Conservation (phyloP, 768 basidiomycete genomes). For the Rhizopogon vinicolor region DNA sequence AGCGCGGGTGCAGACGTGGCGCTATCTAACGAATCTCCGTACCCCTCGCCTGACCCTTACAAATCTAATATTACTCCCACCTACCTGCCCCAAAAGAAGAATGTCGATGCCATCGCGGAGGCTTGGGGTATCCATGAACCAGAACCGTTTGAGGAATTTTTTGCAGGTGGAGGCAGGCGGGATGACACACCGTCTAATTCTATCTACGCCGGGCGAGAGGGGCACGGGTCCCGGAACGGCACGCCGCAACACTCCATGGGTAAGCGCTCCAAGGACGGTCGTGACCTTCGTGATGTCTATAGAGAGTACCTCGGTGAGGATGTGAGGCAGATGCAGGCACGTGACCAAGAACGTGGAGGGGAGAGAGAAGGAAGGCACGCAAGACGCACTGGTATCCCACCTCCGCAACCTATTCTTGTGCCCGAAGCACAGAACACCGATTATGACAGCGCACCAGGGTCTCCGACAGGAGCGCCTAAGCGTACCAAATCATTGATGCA, state of each 20-base stretch:
- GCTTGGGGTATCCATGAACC: conserved; percentile 94
- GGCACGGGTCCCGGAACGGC: conserved; percentile 30
- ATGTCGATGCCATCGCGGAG: conserved; percentile 84
- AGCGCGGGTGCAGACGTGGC: conserved; percentile 33
- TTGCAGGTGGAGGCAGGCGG: conserved; percentile 66
- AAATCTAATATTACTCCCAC: conserved; percentile 13
- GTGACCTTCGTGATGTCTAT: conserved; percentile 45
- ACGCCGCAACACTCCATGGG: conserved; percentile 32
- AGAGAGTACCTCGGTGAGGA: conserved; percentile 40
- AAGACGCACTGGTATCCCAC: conserved; percentile 60
- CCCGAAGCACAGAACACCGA: conserved; percentile 43
- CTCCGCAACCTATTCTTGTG: conserved; percentile 80
- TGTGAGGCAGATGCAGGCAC: conserved; percentile 17
- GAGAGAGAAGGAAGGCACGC: conserved; percentile 27
- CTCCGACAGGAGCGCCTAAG: conserved; percentile 49
- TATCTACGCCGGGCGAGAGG: conserved; percentile 63
- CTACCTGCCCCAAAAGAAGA: conserved; percentile 70
- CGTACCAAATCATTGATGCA: conserved; percentile 84
- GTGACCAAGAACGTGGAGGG: conserved; percentile 32
- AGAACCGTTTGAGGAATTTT: conserved; percentile 88
- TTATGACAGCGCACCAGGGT: conserved; percentile 32
- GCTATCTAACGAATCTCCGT: conserved; percentile 40
- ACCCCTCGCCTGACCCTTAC: conserved; percentile 42
- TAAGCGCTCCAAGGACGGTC: conserved; percentile 42
- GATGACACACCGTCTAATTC: conserved; percentile 60